Conservation (phyloP, 306 rosid genomes). For the Cucumis sativus region Cucumber_9930_V3 NC_026659.2:24465001-24465500, state of each 20-base stretch:
- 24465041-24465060: no score
- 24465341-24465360: background rate
- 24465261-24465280: background rate
- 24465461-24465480: constrained; percentile 54
- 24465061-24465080: no score
- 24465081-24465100: no score
- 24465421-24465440: constrained; percentile 44
- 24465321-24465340: background rate
- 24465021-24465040: no score
- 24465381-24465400: constrained; percentile 22
- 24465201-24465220: background rate
- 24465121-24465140: no score
- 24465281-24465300: background rate
- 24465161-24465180: no score
- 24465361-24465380: background rate
- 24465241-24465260: background rate
- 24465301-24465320: background rate
- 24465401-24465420: constrained; percentile 48
- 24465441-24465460: constrained; percentile 54
- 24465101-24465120: no score
- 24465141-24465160: no score
- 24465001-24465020: no score
- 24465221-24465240: background rate
- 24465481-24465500: constrained; percentile 39
- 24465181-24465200: background rate